Conservation (phyloP, 2,329 filamentous ascomycete genomes). For the Penicillium sp. region DNA sequence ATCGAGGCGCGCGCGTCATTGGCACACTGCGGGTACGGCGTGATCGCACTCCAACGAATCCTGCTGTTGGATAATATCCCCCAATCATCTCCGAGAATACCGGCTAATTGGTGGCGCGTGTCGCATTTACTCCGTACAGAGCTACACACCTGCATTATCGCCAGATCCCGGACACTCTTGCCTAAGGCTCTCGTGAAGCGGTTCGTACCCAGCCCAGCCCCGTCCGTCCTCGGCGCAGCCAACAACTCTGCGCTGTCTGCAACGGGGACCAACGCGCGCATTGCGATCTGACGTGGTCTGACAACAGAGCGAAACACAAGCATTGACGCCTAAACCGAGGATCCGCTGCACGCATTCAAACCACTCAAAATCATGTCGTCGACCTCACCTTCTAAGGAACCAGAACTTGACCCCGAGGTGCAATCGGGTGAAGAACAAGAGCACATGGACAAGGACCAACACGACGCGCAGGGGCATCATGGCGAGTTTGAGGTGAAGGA, state of each 20-base stretch:
- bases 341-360: constrained; percentile 38
- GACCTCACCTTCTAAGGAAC: constrained; percentile 88
- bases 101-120: constrained; percentile 27
- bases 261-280: constrained; percentile 29
- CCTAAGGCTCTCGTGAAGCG: constrained; percentile 38
- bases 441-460: constrained; percentile 73
- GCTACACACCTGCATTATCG: constrained; percentile 29
- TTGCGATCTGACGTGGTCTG: constrained; percentile 49
- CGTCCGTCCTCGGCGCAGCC: constrained; percentile 25
- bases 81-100: constrained; percentile 11
- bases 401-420: constrained; percentile 85
- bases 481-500: constrained; percentile 99
- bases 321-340: constrained; percentile 37
- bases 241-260: constrained; percentile 28
- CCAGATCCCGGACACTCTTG: constrained; percentile 28
- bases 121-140: constrained; percentile 27
- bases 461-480: constrained; percentile 67
- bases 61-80: constrained; percentile 7
- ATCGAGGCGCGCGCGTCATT: constrained; percentile 26
- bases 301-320: constrained; percentile 40
- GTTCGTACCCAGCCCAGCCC: constrained; percentile 41
- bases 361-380: constrained; percentile 84
- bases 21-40: constrained; percentile 23
- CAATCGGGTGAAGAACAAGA: constrained; percentile 89
- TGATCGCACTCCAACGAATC: constrained; percentile 17